These are phyloP conservation scores for Lotus japonicus DNA, from an alignment of 306 rosid genomes.

Conservation along the genomic window DNA sequence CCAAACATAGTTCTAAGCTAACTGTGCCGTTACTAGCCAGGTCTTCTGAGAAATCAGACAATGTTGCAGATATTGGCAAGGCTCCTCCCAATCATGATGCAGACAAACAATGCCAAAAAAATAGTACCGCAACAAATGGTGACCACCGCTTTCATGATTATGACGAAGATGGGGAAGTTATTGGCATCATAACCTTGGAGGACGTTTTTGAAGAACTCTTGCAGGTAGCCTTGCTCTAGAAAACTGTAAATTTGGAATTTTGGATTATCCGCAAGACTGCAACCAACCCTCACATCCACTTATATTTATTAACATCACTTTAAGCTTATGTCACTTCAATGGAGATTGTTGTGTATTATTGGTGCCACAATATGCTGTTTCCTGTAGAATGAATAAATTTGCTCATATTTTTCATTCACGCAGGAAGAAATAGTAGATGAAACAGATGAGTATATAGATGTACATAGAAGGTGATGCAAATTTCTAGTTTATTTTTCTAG, in stretches of 20 bases:
- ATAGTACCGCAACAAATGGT: conserved; percentile 25
- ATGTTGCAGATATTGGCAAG: conserved; percentile 42
- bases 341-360: not conserved
- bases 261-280: not conserved
- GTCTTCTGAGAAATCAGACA: conserved; percentile 34
- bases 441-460: conserved; percentile 88
- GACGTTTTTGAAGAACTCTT: conserved; percentile 98
- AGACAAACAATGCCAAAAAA: conserved; percentile 18
- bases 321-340: not conserved
- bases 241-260: not conserved
- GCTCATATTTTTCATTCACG: conserved; percentile 17
- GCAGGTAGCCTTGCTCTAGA: conserved; percentile 46
- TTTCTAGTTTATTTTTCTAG: not conserved
- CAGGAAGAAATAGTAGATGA: conserved; percentile 99
- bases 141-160: conserved; percentile 39
- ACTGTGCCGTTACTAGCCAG: conserved; percentile 56
- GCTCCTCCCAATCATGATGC: conserved; percentile 30
- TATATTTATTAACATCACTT: not conserved
- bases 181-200: conserved; percentile 92
- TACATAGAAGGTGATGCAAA: conserved; percentile 57
- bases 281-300: too few species aligned
- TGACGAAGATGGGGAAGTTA: conserved; percentile 78
- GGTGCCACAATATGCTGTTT: not conserved
- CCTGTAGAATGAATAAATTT: conserved; percentile 38
- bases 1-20: conserved; percentile 38